These are phyloP conservation scores for Paramecium tetraurelia DNA, from an alignment of 73 alveolate species.

Conservation along the genomic window DNA sequence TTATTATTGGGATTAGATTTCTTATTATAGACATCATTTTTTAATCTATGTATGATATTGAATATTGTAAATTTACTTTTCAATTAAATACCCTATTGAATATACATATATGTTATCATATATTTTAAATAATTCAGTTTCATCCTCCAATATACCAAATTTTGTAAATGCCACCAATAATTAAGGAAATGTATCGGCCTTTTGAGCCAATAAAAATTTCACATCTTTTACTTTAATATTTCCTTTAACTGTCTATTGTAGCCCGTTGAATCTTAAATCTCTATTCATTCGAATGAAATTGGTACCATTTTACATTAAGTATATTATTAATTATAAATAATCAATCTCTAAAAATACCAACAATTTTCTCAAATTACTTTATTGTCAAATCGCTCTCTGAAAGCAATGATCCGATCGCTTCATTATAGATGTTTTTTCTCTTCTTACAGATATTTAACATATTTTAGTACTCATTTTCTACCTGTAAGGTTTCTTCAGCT, in stretches of 20 bases:
- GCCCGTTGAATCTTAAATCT: background rate
- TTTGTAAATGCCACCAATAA: background rate
- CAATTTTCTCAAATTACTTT: background rate
- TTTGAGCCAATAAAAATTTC: background rate
- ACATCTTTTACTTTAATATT: slow-evolving; percentile 1
- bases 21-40: background rate
- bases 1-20: background rate
- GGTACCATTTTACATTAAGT: background rate
- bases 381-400: slow-evolving; percentile 31
- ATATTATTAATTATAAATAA: background rate
- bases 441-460: background rate
- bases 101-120: background rate
- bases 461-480: background rate
- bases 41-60: background rate
- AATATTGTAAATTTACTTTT: background rate
- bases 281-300: background rate
- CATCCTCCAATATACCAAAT: background rate
- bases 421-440: background rate
- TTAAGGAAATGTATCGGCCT: slow-evolving; percentile 2
- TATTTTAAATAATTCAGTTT: background rate
- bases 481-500: background rate
- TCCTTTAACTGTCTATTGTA: background rate
- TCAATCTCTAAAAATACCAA: slow-evolving; percentile 45
- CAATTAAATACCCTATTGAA: slow-evolving; percentile 24
- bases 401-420: slow-evolving; percentile 5